Percentiles rank a stretch among this genome's conserved stretches.
Conservation (phyloP, 441 rosid genomes). For the Viola pubescens region DNA sequence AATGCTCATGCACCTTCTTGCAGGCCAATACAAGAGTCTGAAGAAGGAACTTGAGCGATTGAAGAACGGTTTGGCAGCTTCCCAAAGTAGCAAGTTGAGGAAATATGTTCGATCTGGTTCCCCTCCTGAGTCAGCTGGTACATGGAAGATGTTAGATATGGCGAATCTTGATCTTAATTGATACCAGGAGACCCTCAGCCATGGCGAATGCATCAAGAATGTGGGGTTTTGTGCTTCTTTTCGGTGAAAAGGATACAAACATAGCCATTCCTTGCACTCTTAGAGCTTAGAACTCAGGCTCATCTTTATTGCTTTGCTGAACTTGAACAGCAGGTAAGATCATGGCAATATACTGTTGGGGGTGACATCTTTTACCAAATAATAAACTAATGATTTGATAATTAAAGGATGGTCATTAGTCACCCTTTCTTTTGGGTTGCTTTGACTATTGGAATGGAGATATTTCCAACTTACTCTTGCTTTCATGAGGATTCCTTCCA, state of each 20-base stretch:
- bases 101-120: slow-evolving; percentile 26
- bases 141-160: slow-evolving; percentile 36
- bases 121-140: slow-evolving; percentile 24
- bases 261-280: neutral
- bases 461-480: neutral
- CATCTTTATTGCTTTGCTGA: neutral
- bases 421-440: neutral
- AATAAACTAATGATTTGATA: neutral
- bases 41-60: slow-evolving; percentile 59
- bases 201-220: neutral
- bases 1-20: neutral
- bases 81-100: slow-evolving; percentile 24
- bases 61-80: slow-evolving; percentile 28
- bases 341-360: neutral
- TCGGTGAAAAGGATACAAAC: neutral
- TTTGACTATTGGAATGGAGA: neutral
- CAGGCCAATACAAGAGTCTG: slow-evolving; percentile 53
- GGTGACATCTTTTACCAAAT: neutral
- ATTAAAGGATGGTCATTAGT: neutral
- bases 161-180: slow-evolving; percentile 46
- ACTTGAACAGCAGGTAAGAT: neutral
- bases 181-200: slow-evolving; percentile 3
- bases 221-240: neutral
- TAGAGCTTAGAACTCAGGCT: neutral
- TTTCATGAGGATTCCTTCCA: no score